phyloP scores from a whole-genome alignment of 306 rosid species.

The Vigna radiata region DNA sequence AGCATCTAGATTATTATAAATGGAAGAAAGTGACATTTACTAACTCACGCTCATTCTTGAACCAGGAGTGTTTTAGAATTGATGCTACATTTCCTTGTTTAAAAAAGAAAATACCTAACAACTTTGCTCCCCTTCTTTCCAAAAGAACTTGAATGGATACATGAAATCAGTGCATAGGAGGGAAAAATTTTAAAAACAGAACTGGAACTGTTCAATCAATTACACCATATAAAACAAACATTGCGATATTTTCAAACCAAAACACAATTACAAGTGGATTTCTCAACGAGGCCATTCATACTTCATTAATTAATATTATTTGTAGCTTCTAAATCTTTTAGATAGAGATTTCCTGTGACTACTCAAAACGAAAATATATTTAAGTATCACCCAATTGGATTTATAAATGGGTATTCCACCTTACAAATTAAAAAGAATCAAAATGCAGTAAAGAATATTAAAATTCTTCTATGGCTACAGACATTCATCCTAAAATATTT shows the following conservation, averaged over 20 bases:
- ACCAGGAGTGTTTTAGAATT: background rate
- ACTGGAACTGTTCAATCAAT: background rate
- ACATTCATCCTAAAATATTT: background rate
- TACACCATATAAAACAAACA: background rate
- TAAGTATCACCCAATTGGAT: background rate
- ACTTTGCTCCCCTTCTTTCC: too few species aligned
- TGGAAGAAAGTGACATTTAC: background rate
- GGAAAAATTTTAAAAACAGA: background rate
- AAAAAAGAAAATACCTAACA: background rate
- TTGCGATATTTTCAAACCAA: background rate
- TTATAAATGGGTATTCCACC: background rate
- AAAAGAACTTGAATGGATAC: background rate
- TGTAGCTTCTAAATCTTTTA: background rate
- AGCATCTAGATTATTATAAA: background rate
- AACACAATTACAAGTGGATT: background rate
- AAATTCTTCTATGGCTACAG: background rate
- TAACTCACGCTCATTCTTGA: background rate
- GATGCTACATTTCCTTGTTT: background rate
- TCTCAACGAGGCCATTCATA: background rate
- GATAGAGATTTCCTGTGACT: background rate
- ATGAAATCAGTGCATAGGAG: background rate
- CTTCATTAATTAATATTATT: background rate
- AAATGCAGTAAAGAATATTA: slow-evolving; percentile 3
- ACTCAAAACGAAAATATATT: slow-evolving; percentile 1
- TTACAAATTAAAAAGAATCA: background rate